phyloP scores from a whole-genome alignment of 768 basidiomycete species.

The Hericium erinaceus region DNA sequence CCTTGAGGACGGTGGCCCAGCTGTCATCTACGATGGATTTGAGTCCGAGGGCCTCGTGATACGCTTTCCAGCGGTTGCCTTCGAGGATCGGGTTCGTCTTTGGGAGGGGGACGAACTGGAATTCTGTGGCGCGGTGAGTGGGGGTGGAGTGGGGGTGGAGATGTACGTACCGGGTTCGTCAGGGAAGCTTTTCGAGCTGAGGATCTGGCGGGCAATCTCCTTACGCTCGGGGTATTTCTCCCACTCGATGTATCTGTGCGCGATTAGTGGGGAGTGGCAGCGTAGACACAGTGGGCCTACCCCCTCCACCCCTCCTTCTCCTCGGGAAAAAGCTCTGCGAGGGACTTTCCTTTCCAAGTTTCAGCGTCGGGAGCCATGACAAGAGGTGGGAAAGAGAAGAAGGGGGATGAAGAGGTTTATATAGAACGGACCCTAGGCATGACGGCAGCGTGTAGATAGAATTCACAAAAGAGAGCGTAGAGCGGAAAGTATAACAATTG shows the following conservation, averaged over 20 bases:
- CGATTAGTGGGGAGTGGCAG: neutral
- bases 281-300: conserved; percentile 15
- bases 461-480: too few species aligned
- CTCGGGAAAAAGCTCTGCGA: conserved; percentile 25
- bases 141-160: neutral
- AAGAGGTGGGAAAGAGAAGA: too few species aligned
- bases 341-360: conserved; percentile 12
- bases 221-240: conserved; percentile 38
- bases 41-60: conserved; percentile 41
- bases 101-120: conserved; percentile 27
- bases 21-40: conserved; percentile 36
- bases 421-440: too few species aligned
- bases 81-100: conserved; percentile 41
- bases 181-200: conserved; percentile 31
- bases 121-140: neutral
- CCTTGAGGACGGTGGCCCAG: conserved; percentile 42
- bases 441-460: too few species aligned
- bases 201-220: conserved; percentile 28
- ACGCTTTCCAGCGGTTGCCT: conserved; percentile 44
- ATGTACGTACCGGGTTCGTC: conserved; percentile 28
- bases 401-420: too few species aligned
- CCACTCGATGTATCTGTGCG: conserved; percentile 38
- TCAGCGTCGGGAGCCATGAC: neutral
- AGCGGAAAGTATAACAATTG: too few species aligned
- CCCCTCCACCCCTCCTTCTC: conserved; percentile 31